phyloP scores from a whole-genome alignment of 1,284 basidiomycete species.

The Malassezia sympodialis region DNA sequence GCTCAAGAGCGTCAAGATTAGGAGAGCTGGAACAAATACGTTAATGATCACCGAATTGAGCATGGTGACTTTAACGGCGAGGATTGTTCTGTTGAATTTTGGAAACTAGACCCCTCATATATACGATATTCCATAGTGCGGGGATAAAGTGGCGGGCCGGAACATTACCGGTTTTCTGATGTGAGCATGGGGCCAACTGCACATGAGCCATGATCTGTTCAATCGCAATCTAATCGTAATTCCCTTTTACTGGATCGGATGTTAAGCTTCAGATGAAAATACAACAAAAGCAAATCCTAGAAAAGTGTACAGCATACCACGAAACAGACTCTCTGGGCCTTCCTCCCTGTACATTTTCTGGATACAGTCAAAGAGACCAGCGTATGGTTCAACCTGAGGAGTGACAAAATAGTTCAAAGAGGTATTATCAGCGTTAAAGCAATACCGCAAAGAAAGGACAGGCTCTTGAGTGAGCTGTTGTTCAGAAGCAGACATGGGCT shows the following conservation, averaged over 20 bases:
- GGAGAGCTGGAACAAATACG: neutral
- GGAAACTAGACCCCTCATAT: neutral
- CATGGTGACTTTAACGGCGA: neutral
- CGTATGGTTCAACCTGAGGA: slow-evolving; percentile 36
- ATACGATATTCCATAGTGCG: neutral
- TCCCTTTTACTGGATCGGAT: neutral
- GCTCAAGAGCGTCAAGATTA: neutral
- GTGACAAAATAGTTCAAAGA: slow-evolving; percentile 37
- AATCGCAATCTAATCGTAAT: neutral
- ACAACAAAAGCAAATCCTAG: slow-evolving; percentile 12
- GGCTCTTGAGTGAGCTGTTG: slow-evolving; percentile 23
- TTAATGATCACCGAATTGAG: neutral
- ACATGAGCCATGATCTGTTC: neutral
- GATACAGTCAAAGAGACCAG: slow-evolving; percentile 36
- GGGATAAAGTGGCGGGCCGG: neutral
- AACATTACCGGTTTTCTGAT: neutral
- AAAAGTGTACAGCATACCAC: slow-evolving; percentile 39
- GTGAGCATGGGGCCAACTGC: neutral
- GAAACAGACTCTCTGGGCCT: slow-evolving; percentile 37
- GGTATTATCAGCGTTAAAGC: slow-evolving; percentile 26
- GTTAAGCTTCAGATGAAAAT: neutral
- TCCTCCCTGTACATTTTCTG: slow-evolving; percentile 45
- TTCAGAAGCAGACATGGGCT: slow-evolving; percentile 12
- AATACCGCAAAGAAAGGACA: slow-evolving; percentile 43
- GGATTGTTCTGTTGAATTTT: neutral